Conservation (phyloP, 805 yeast species). For the Starmera quercuum region DNA sequence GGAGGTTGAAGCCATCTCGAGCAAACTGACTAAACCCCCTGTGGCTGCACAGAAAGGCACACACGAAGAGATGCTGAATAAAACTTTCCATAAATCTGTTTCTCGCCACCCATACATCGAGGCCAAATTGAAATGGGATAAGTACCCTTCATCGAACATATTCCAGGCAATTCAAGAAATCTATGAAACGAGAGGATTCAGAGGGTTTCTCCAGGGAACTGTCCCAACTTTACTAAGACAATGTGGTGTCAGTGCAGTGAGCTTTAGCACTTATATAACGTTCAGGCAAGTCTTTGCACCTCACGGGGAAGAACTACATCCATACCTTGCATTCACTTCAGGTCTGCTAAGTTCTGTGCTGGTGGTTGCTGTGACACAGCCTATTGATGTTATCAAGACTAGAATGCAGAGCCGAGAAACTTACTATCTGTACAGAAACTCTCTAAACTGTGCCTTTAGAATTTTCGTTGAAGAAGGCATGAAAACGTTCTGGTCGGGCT, state of each 20-base stretch:
- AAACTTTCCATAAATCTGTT: slow-evolving; percentile 23
- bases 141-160: slow-evolving; percentile 47
- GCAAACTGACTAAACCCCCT: slow-evolving; percentile 18
- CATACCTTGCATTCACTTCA: slow-evolving; percentile 26
- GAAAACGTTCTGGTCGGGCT: slow-evolving; percentile 46
- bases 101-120: slow-evolving; percentile 21
- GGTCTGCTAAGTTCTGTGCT: slow-evolving; percentile 65
- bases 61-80: slow-evolving; percentile 2
- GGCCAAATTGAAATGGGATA: slow-evolving; percentile 31
- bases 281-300: slow-evolving; percentile 66
- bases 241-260: slow-evolving; percentile 66
- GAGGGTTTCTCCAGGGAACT: slow-evolving; percentile 79
- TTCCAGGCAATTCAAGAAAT: slow-evolving; percentile 54
- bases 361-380: slow-evolving; percentile 77
- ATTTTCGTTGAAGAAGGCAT: slow-evolving; percentile 40
- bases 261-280: slow-evolving; percentile 77
- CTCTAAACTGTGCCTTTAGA: slow-evolving; percentile 47
- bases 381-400: slow-evolving; percentile 81
- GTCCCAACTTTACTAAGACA: slow-evolving; percentile 80
- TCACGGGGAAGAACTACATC: slow-evolving; percentile 29
- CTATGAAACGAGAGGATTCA: slow-evolving; percentile 60
- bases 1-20: slow-evolving; percentile 8
- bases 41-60: slow-evolving; percentile 4
- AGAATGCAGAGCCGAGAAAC: slow-evolving; percentile 76
- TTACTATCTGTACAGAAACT: slow-evolving; percentile 47